Base-by-base conservation (phyloP, 306 rosid species). In the Alnus rubra region DNA sequence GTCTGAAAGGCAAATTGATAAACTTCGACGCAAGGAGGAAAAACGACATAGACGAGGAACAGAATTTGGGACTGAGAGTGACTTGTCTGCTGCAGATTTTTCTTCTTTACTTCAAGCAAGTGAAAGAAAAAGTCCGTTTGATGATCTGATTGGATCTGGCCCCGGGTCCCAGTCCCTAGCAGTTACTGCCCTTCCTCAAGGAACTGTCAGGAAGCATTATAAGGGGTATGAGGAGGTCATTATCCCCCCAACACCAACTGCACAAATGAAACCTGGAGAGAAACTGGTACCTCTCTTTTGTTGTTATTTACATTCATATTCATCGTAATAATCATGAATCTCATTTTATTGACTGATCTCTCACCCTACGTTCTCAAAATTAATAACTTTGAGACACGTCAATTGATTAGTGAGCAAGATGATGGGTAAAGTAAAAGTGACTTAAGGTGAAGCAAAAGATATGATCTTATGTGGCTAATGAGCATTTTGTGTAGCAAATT, bases 11-110 rank as follows among this genome's bases (percentile, higher is more conserved):
- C 97, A 95, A 90, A 86, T 95, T 67, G 98, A 95, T 79, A 95
- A 92, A 84, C 98, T 95, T 82, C 88, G 98, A 45, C 98, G 97
- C 83, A 91, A 92, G 88, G 98, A 95, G 89, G 98, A 92, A 90
- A 92, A 88, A 81, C 81, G 92, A 84, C 86, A 86, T 64, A 91
- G 92, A 84, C 87, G 96, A 50, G 97, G 93, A 84, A 82, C 78
- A 69, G 98, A 95, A 50, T 80, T 85, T 81, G 87, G 84, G 4
- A 83, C 85, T 68, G 97, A 90, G 80, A 88, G 83, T 74, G 97
- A 88, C 74, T 87, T 92, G 83, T 89, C 94, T 81, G 75, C 84
- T 39, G 73, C 83, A 67, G 92, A 80, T 69, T 92, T 94, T 87
- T 91, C 90, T 79, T 89, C 97, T 85, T 82, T 95, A 83, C 90